phyloP scores from a whole-genome alignment of 2,329 filamentous ascomycete genomes.

The Pseudogymnoascus sp. region DNA sequence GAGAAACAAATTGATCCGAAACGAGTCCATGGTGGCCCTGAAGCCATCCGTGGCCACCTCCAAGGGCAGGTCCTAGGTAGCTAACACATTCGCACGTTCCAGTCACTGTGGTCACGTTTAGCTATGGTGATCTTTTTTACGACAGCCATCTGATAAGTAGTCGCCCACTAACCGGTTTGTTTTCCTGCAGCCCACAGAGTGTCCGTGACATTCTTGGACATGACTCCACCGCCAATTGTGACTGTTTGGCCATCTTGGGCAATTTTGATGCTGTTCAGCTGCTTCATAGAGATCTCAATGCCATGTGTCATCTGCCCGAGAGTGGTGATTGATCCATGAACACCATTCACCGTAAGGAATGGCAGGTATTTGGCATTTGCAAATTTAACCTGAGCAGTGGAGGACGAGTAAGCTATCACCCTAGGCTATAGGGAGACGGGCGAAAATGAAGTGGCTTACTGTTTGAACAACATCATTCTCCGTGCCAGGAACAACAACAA shows the following conservation, averaged over 20 bases:
- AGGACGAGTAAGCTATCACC: background rate
- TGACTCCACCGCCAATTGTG: constrained; percentile 28
- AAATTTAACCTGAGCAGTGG: constrained; percentile 35
- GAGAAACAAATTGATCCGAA: constrained; percentile 38
- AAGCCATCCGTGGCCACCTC: constrained; percentile 52
- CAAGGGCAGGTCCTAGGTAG: constrained; percentile 42
- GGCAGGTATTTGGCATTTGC: constrained; percentile 39
- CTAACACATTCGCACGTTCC: constrained; percentile 41
- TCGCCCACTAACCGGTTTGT: constrained; percentile 34
- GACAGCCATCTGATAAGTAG: constrained; percentile 35
- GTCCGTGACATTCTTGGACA: constrained; percentile 23
- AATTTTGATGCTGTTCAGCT: constrained; percentile 24
- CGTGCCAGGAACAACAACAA: constrained; percentile 39
- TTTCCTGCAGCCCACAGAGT: constrained; percentile 26
- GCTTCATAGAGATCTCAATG: constrained; percentile 13
- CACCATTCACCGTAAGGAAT: constrained; percentile 45
- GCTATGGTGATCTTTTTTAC: constrained; percentile 40
- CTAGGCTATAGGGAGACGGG: background rate
- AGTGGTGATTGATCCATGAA: constrained; percentile 36
- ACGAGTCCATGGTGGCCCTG: constrained; percentile 45
- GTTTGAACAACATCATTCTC: constrained; percentile 43
- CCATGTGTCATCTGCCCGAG: constrained; percentile 15
- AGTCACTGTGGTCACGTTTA: constrained; percentile 26
- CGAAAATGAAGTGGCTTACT: constrained; percentile 27
- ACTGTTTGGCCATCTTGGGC: constrained; percentile 25